These are phyloP conservation scores for Penicillium cosmopolitanum DNA, from an alignment of 495 filamentous ascomycete genomes.

Conservation along the genomic window DNA sequence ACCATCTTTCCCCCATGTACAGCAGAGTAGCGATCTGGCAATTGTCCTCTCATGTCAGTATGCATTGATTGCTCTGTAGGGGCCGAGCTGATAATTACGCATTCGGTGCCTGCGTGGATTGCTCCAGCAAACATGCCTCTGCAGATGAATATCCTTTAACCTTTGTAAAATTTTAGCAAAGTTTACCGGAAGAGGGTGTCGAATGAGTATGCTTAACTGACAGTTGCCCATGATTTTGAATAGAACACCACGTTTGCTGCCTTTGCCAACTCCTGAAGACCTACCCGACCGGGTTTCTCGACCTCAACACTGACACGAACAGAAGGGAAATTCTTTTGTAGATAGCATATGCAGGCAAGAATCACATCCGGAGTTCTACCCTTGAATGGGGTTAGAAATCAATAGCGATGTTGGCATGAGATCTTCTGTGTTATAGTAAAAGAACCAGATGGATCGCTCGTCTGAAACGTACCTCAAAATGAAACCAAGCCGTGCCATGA, in stretches of 20 bases:
- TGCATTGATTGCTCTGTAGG: background rate
- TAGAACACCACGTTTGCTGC: constrained; percentile 72
- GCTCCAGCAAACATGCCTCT: constrained; percentile 52
- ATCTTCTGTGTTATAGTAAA: background rate
- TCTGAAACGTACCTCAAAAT: constrained; percentile 65
- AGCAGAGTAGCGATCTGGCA: constrained; percentile 58
- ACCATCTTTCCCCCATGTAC: constrained; percentile 70
- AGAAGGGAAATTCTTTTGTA: constrained; percentile 51
- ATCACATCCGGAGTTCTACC: constrained; percentile 68
- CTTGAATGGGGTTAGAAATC: constrained; percentile 36
- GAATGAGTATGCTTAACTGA: constrained; percentile 34
- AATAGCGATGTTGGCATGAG: background rate
- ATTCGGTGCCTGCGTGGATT: constrained; percentile 43
- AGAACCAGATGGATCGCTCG: background rate
- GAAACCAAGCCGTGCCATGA: constrained; percentile 58
- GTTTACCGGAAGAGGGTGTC: constrained; percentile 1
- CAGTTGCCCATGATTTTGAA: constrained; percentile 70
- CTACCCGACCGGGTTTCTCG: constrained; percentile 66
- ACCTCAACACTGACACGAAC: constrained; percentile 67
- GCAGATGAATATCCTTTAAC: constrained; percentile 50
- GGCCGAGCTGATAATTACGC: constrained; percentile 35
- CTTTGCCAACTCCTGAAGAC: constrained; percentile 62
- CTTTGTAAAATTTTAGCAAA: constrained; percentile 29
- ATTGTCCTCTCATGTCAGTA: background rate
- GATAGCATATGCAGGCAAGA: constrained; percentile 61